Evolutionary conservation across 2,329 filamentous ascomycete genomes (phyloP), one percentile per base, ranked within the genome.

Genomic region (Talaromyces sp.): DNA sequence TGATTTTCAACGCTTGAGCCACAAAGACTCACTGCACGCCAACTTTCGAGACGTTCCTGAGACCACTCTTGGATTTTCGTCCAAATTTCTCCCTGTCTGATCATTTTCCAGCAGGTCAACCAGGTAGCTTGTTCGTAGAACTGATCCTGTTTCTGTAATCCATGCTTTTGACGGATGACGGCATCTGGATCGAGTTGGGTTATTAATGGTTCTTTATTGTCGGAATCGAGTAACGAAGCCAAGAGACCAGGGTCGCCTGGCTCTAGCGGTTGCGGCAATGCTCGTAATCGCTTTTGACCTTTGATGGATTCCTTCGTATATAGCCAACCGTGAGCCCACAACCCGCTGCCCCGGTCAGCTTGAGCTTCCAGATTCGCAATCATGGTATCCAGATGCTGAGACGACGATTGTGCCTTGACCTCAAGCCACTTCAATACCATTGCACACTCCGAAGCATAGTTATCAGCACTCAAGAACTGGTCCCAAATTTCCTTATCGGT

Each of bases 111-210:
- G 78, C 92, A 95, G n/a, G 91, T 90, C 67, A 93, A 85, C 93
- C 95, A 98, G 56, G 96, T 91, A 2, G 93, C 90, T 62, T 90
- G 87, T 79, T 99, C 95, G 68, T 94, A 95, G 72, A 89, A 93
- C 69, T 92, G 88, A 73, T 99, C 95, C 71, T 93, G 87, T 27
- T 88, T 86, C 73, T 96, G 90, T 47, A 98, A 82, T 59, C 85
- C 87, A 62, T 91, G 87, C 58, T 84, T 85, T 76, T 98, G 93
- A 67, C 95, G 87, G 43, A 88, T 89, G n/a, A 88, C 84, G 6
- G 93, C 92, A 80, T 99, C 95, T 0, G 95, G 95, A 72, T 99
- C 95, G 39, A 99, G 83, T 71, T 97, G 92, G 0, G 92, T 96
- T 62, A 96, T 87, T 2, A 97, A 79, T 6, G 86, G 84, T 63